Evolutionary conservation across 192 early-diverging fungal genomes (phyloP), one percentile per base, ranked within the genome.

Genomic region (Linnemannia zychae): DNA sequence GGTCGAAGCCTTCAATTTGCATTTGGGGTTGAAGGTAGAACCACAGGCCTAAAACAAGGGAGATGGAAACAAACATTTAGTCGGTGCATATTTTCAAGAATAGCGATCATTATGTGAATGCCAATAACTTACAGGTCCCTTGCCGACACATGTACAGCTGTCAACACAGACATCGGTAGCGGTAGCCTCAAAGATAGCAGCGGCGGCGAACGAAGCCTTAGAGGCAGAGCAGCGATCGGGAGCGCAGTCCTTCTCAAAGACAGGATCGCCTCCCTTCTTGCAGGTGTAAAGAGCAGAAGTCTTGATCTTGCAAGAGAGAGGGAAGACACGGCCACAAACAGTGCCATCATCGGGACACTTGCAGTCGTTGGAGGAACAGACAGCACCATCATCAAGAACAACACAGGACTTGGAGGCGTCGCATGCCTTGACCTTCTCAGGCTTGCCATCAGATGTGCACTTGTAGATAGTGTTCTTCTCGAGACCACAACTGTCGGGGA

Each of bases 21-120:
- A 31, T 1, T 44, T 34, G 65, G 60, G 66, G n/a, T 31, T 6
- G 75, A 76, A 76, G 1, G 75, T 76, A 46, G 22, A 49, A 1
- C 60, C 66, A 40, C 75, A 76, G 38, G 68, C n/a, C 75, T 76
- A 44, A 44, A 9, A 9, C 9, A 44, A n/a, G n/a, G 40, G 40
- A 44, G 9, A 44, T 6, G 40, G 40, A n/a, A 7, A 44, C 9
- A 44, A 44, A 44, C 40, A 6, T 6, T 44, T 44, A 44, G 40
- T 13, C 37, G 1, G 13, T 4, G 68, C 68, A 3, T 44, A 9
- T 44, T 44, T 44, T 3, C 9, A 44, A 44, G 40, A 44, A 44
- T n/a, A n/a, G n/a, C n/a, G n/a, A n/a, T n/a, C n/a, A n/a, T n/a
- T n/a, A n/a, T n/a, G n/a, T n/a, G n/a, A n/a, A 44, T 44, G 40